A percentile compares a stretch with the other conserved stretches of the same genome.
Evolutionary conservation across 2,329 filamentous ascomycete genomes (phyloP).

Genomic region (Colletotrichum aenigma): DNA sequence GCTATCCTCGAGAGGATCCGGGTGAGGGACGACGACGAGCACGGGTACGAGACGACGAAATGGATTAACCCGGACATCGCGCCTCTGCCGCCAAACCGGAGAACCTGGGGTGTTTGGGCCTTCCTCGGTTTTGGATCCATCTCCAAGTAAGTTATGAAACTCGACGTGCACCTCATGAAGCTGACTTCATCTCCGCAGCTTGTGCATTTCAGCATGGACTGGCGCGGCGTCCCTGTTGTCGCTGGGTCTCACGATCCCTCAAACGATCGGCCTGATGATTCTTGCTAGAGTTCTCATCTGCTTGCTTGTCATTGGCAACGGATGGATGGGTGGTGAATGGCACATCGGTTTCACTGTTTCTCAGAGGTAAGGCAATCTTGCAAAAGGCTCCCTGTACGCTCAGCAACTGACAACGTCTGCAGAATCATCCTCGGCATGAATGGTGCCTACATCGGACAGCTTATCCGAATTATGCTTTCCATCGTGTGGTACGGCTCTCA

Average conservation of each 20-base stretch:
- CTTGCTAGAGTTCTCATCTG: conserved; percentile 21
- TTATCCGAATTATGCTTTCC: conserved; percentile 42
- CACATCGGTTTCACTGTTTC: conserved; percentile 39
- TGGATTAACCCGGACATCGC: conserved; percentile 53
- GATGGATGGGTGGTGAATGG: conserved; percentile 27
- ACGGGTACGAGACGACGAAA: conserved; percentile 41
- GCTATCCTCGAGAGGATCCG: conserved; percentile 2
- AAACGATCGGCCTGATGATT: conserved; percentile 24
- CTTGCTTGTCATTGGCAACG: conserved; percentile 26
- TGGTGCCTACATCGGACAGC: conserved; percentile 41
- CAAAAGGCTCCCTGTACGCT: rapidly evolving
- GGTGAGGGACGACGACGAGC: conserved; percentile 16
- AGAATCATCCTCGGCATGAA: conserved; percentile 35
- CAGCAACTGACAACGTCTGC: not conserved
- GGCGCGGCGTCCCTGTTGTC: conserved; percentile 19
- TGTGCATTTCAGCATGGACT: conserved; percentile 23
- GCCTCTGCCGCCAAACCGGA: conserved; percentile 43
- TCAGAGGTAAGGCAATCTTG: conserved; percentile 37
- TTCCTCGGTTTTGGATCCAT: conserved; percentile 24
- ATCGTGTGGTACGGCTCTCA: conserved; percentile 44
- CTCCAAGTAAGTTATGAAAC: conserved; percentile 12
- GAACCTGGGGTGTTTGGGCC: conserved; percentile 44
- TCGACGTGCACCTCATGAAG: not conserved
- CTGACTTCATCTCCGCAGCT: not conserved
- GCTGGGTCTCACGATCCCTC: conserved; percentile 22